Evolutionary conservation across 163 green algal genomes (phyloP), one percentile per base, ranked within the genome.

Genomic region (Chlorella variabilis): DNA sequence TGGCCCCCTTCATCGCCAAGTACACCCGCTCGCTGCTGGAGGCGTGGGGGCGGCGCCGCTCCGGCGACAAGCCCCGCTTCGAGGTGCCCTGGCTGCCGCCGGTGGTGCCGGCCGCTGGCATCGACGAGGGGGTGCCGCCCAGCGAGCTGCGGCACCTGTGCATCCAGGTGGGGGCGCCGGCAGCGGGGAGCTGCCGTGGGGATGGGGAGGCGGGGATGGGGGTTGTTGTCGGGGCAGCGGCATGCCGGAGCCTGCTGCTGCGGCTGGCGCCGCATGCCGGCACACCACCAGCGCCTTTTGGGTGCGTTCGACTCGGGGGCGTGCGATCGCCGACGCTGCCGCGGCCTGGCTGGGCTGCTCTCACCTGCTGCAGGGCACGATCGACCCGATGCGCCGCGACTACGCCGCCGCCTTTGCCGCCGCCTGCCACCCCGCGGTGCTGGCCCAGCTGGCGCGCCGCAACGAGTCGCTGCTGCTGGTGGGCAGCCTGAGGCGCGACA

Each of bases 391-490:
- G 33, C 33, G 71, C 33, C 33, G 71, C 2, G 49, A 78, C 71
- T 78, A 78, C 27, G 71, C 54, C 49, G 38, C 48, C 23, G 54
- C 38, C 21, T 78, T 78, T 39, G 34, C 21, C 4, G 71, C 71
- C 8, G 71, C 71, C 2, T 51, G 48, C 0, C 71, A 78, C 71
- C 71, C 71, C 2, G 71, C 71, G 9, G 71, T 78, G 34, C 36
- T 78, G 71, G 71, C 49, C 8, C 49, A 78, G 71, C 71, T 78
- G 49, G 13, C 23, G 33, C n/a, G 15, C 7, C 49, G 49, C 33
- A 66, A 66, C 48, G 71, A 78, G 71, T 36, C 29, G 48, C 49
- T 78, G 71, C 49, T 78, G 25, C 33, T 78, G 27, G 71, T 78
- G 33, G 71, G 71, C 49, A 49, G 25, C 51, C 20, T 31, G 51